Percentiles rank a stretch among this genome's conserved stretches.
Evolutionary conservation across 1,284 basidiomycete species (phyloP).

Genomic region (Heterobasidion parviporum): DNA sequence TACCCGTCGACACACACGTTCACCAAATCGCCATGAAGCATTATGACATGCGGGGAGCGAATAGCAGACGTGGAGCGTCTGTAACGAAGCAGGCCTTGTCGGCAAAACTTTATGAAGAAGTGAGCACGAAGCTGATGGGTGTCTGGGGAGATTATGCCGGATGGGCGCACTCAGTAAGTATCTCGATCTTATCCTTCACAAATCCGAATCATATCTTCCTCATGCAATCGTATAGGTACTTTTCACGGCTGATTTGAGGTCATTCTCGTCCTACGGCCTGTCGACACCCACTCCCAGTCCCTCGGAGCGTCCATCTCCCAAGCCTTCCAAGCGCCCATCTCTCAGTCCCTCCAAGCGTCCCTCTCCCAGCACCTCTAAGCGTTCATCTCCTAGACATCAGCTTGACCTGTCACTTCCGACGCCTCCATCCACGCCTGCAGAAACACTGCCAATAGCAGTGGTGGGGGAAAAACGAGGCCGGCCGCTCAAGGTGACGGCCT

Average conservation of each 20-base stretch:
- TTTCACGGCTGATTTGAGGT: conserved; percentile 46
- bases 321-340: no score
- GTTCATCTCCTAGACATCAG: not conserved
- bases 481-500: not conserved
- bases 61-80: conserved; percentile 18
- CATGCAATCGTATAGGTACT: conserved; percentile 34
- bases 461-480: not conserved
- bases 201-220: not conserved
- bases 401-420: not conserved
- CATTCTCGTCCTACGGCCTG: conserved; percentile 38
- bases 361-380: no score
- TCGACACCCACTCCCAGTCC: conserved; percentile 16
- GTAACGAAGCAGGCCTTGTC: conserved; percentile 53
- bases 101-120: conserved; percentile 70
- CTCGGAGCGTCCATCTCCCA: conserved; percentile 2
- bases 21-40: conserved; percentile 81
- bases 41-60: conserved; percentile 52
- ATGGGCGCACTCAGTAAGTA: conserved; percentile 82
- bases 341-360: no score
- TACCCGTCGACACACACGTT: conserved; percentile 92
- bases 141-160: conserved; percentile 85
- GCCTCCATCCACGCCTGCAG: not conserved
- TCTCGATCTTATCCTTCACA: not conserved
- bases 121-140: conserved; percentile 53
- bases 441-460: not conserved